Percentiles rank a stretch among this genome's conserved stretches.
Evolutionary conservation across 2,329 filamentous ascomycete genomes (phyloP).

Genomic region (Sarocladium brachiariae): DNA sequence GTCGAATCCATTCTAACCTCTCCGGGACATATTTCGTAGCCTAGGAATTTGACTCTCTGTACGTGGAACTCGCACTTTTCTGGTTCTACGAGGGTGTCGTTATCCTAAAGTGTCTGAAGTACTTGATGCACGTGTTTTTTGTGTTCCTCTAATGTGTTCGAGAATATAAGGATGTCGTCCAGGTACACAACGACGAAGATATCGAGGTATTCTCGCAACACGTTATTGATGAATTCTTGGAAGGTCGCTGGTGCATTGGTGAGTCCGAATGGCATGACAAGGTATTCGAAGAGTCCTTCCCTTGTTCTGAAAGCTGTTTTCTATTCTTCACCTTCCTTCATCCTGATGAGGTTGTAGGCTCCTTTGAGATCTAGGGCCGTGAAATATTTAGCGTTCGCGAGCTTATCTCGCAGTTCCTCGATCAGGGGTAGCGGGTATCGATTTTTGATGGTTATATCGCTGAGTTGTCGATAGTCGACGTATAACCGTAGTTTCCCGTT

Average conservation of each 20-base stretch:
- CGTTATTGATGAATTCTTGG: constrained; percentile 11
- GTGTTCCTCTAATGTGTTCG: constrained; percentile 13
- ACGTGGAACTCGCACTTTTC: constrained; percentile 2
- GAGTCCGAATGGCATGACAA: constrained; percentile 23
- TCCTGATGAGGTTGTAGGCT: constrained; percentile 25
- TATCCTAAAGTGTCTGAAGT: constrained; percentile 6
- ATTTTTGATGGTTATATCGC: constrained; percentile 22
- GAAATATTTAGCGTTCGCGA: constrained; percentile 14
- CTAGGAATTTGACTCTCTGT: neutral
- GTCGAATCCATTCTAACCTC: constrained; percentile 3
- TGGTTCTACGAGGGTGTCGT: neutral
- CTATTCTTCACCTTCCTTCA: constrained; percentile 25
- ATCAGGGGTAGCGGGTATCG: constrained; percentile 18
- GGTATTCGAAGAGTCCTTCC: constrained; percentile 26
- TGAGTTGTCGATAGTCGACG: constrained; percentile 21
- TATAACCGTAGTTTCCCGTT: constrained; percentile 17
- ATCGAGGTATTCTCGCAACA: constrained; percentile 9
- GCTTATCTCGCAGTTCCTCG: constrained; percentile 16
- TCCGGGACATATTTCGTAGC: constrained; percentile 1
- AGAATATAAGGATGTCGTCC: constrained; percentile 8
- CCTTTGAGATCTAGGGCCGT: constrained; percentile 15
- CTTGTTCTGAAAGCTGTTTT: constrained; percentile 26
- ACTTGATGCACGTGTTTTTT: constrained; percentile 5
- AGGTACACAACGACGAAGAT: constrained; percentile 10
- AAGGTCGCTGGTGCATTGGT: constrained; percentile 16